Percentiles rank a stretch among this genome's conserved stretches.
Conservation (phyloP, 2,329 filamentous ascomycete species). For the Pseudogymnoascus sp. region DNA sequence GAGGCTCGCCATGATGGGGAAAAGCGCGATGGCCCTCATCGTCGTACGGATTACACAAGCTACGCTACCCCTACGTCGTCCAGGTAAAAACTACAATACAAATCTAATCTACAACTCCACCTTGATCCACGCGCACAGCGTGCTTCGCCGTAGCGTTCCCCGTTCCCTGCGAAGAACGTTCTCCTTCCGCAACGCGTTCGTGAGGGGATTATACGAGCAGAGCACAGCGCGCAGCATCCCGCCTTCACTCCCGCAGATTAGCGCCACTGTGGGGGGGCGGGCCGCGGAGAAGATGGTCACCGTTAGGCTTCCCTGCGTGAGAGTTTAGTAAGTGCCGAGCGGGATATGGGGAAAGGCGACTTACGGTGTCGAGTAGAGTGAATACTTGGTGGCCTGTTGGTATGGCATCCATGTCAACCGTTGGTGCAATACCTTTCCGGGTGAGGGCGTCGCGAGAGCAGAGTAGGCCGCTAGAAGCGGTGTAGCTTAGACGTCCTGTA, state of each 20-base stretch:
- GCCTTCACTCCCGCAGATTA: constrained; percentile 26
- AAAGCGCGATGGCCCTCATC: not conserved
- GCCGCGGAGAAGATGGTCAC: constrained; percentile 26
- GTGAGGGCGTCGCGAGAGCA: constrained; percentile 16
- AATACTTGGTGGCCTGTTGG: constrained; percentile 23
- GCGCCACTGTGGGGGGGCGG: constrained; percentile 24
- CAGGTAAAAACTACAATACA: not conserved
- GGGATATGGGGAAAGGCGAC: not conserved
- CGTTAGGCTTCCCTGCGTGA: constrained; percentile 19
- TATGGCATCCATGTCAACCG: constrained; percentile 13
- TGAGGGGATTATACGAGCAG: constrained; percentile 19
- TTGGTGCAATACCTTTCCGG: constrained; percentile 21
- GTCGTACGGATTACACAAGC: not conserved
- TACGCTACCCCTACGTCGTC: not conserved
- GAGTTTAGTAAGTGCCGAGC: not conserved
- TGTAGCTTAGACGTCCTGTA: constrained; percentile 21
- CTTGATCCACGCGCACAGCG: not conserved
- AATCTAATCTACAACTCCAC: not conserved
- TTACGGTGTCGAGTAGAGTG: constrained; percentile 26
- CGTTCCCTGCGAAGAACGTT: constrained; percentile 16
- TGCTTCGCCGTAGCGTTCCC: not conserved
- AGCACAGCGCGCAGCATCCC: constrained; percentile 26
- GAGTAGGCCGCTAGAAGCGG: constrained; percentile 19
- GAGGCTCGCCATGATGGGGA: not conserved
- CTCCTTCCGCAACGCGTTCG: constrained; percentile 14